Percentiles rank a stretch among this genome's conserved stretches.
These are phyloP conservation scores for Arxiozyma bovina DNA, from an alignment of 1,139 yeast genomes.

Conservation along the genomic window DNA sequence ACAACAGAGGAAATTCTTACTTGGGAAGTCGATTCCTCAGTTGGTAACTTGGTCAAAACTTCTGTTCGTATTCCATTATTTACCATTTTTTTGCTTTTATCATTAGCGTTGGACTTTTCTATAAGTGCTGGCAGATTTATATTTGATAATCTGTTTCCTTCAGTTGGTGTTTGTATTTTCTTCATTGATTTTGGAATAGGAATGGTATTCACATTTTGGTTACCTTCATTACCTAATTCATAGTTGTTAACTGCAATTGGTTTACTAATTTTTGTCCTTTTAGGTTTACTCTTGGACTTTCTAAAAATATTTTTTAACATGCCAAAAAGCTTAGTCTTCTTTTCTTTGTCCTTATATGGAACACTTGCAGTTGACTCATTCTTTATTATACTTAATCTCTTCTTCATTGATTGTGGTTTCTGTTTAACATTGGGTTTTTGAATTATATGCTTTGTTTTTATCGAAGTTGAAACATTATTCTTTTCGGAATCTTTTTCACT, in stretches of 20 bases:
- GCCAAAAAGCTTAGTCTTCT: constrained; percentile 13
- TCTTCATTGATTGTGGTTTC: background rate
- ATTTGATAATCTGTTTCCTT: constrained; percentile 1
- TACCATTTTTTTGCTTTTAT: background rate
- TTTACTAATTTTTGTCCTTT: constrained; percentile 4
- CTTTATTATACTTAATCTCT: background rate
- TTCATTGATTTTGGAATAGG: constrained; percentile 1
- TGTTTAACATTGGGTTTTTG: background rate
- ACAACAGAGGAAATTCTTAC: constrained; percentile 14
- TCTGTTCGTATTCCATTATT: background rate
- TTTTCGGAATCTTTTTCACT: background rate
- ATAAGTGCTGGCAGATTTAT: constrained; percentile 1
- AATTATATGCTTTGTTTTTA: background rate
- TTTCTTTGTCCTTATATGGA: constrained; percentile 8
- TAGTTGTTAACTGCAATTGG: constrained; percentile 1
- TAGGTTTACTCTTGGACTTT: constrained; percentile 8
- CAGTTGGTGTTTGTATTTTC: background rate
- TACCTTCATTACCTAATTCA: background rate
- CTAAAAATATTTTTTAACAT: constrained; percentile 16
- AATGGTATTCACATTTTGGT: background rate
- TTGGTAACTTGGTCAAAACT: background rate
- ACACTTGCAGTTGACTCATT: background rate
- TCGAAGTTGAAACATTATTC: background rate
- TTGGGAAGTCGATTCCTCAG: constrained; percentile 3
- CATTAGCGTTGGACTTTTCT: background rate